Evolutionary conservation across 1,139 yeast genomes (phyloP).

Genomic region (Diutina mesorugosa): DNA sequence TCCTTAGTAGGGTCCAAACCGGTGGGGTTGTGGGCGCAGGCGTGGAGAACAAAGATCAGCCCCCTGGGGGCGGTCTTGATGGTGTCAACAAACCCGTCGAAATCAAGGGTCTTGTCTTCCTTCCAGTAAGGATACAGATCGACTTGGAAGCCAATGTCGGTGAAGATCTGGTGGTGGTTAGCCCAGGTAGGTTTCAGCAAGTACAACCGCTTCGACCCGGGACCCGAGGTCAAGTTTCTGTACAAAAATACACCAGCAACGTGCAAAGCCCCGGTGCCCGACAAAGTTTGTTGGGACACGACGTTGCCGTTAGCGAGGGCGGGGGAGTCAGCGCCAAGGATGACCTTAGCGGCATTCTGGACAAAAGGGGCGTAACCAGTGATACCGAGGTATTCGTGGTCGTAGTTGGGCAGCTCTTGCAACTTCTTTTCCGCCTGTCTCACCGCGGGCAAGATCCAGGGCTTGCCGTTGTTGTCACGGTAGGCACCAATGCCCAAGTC

Average conservation of each 20-base stretch:
- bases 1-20: constrained; percentile 34
- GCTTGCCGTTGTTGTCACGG: constrained; percentile 85
- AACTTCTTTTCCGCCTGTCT: constrained; percentile 39
- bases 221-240: constrained; percentile 2
- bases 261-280: constrained; percentile 96
- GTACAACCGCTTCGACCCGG: constrained; percentile 39
- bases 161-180: constrained; percentile 77
- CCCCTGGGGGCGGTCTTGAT: constrained; percentile 64
- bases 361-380: constrained; percentile 65
- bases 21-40: constrained; percentile 40
- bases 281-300: constrained; percentile 72
- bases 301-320: constrained; percentile 39
- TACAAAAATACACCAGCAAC: constrained; percentile 63
- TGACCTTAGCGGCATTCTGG: constrained; percentile 62
- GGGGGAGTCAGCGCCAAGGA: constrained; percentile 54
- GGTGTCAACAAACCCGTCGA: constrained; percentile 54
- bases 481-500: constrained; percentile 95
- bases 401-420: constrained; percentile 40
- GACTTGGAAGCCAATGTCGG: constrained; percentile 46
- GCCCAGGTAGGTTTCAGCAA: constrained; percentile 94
- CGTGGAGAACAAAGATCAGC: constrained; percentile 50
- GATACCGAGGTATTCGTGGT: constrained; percentile 88
- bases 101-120: constrained; percentile 48
- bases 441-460: constrained; percentile 89
- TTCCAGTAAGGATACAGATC: constrained; percentile 73